Evolutionary conservation across 805 yeast species (phyloP).

Genomic region (Ogataea trehalophila): DNA sequence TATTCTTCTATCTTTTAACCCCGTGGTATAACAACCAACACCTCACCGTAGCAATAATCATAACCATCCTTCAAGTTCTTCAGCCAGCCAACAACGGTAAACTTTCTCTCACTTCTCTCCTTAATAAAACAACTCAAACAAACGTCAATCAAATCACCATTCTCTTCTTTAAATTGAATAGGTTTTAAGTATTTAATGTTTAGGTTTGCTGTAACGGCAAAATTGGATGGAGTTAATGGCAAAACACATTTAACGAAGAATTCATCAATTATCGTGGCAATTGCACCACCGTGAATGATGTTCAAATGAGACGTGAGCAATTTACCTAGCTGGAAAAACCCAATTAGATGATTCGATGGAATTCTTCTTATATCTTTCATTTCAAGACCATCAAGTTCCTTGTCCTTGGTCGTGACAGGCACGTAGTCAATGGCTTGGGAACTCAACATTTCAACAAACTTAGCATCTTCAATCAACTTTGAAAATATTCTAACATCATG

Average conservation of each 20-base stretch:
- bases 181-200: constrained; percentile 37
- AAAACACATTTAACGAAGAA: constrained; percentile 48
- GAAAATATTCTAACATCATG: constrained; percentile 17
- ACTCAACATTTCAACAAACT: constrained; percentile 4
- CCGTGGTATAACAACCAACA: constrained; percentile 24
- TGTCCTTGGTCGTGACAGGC: background rate
- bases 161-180: constrained; percentile 9
- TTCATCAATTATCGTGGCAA: constrained; percentile 51
- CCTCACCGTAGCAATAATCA: constrained; percentile 20
- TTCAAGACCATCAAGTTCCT: no score
- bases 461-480: constrained; percentile 8
- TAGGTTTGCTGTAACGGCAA: constrained; percentile 48
- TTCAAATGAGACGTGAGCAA: constrained; percentile 44
- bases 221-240: constrained; percentile 36
- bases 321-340: constrained; percentile 43
- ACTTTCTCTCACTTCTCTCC: constrained; percentile 10
- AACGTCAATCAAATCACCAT: constrained; percentile 11
- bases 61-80: constrained; percentile 11
- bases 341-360: constrained; percentile 36
- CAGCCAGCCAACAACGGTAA: constrained; percentile 19
- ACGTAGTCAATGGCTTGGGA: background rate
- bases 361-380: background rate
- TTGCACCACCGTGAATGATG: constrained; percentile 48
- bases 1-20: background rate
- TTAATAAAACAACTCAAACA: constrained; percentile 21